Evolutionary conservation across 768 basidiomycete genomes (phyloP).

Genomic region (Lactifluus hygrophoroides): DNA sequence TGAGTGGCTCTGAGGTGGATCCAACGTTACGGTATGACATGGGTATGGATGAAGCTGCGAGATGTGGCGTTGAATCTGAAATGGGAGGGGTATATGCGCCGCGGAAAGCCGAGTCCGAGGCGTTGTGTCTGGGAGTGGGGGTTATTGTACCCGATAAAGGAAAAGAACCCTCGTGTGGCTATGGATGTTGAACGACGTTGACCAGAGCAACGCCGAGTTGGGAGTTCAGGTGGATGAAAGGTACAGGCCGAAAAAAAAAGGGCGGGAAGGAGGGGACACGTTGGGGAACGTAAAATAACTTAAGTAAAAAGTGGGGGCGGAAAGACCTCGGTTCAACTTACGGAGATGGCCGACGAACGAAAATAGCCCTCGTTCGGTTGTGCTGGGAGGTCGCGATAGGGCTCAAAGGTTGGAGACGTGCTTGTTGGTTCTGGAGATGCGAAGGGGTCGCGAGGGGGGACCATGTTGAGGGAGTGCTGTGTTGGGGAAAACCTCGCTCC

Average conservation of each 20-base stretch:
- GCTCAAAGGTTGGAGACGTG: neutral
- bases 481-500: no score
- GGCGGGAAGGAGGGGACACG: no score
- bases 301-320: neutral
- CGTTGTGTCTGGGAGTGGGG: neutral
- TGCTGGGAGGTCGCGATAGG: neutral
- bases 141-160: neutral
- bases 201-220: neutral
- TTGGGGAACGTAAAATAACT: neutral
- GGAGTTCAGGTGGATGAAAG: neutral
- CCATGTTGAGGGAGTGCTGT: neutral
- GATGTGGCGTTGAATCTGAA: neutral
- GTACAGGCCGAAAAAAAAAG: neutral
- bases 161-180: neutral
- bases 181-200: neutral
- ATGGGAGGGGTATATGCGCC: constrained; percentile 1
- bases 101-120: constrained; percentile 6
- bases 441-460: constrained; percentile 8
- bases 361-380: constrained; percentile 4
- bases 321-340: neutral
- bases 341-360: neutral
- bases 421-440: constrained; percentile 1
- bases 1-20: neutral
- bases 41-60: neutral
- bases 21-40: constrained; percentile 7